Evolutionary conservation across 2,329 filamentous ascomycete species (phyloP), one percentile per base, ranked within the genome.

Genomic region (Ceratocystiopsis brevicomis): DNA sequence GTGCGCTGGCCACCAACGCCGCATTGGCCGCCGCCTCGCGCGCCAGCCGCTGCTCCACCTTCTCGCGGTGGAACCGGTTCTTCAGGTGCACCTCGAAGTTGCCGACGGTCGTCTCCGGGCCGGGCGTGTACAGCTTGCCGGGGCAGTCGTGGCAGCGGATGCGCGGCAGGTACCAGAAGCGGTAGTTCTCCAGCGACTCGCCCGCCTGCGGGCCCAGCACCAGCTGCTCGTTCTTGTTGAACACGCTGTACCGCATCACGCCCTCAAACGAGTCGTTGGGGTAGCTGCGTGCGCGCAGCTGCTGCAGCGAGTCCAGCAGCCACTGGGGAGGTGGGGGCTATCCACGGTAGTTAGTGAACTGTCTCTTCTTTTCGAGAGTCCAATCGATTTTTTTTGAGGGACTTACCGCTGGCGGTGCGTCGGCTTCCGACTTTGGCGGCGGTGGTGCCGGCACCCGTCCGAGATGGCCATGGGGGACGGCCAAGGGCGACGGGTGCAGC

Each of bases 21-120:
- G 39, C 25, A 21, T 43, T 43, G 41, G 44, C 43, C 5, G 37
- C 39, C 2, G 38, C 42, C 2, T 47, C 46, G 44, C 58, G 59
- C 6, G 55, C 56, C 16, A 67, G 52, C 18, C 67, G 61, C 43
- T 62, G 61, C 48, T 78, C 71, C 11, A 87, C 82, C 52, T 72
- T 73, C 51, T 83, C 76, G 53, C 78, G 73, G 59, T 98, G 90
- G 42, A 71, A 67, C 38, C 81, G 74, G 59, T 94, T 95, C 59
- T 79, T 83, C 40, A 96, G 66, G 62, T 98, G 90, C 1, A 92
- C 76, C 61, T 94, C 84, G 49, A 98, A 98, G 56, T 94, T 93
- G 39, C 78, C 78, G 6, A 88, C 82, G 3, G 85, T 86, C 57
- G 73, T 81, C 19, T 80, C 84, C 0, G 87, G 85, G 0, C 86